A percentile compares a stretch with the other conserved stretches of the same genome.
Evolutionary conservation across 306 rosid species (phyloP).

Genomic region (Fragaria ananassa): DNA sequence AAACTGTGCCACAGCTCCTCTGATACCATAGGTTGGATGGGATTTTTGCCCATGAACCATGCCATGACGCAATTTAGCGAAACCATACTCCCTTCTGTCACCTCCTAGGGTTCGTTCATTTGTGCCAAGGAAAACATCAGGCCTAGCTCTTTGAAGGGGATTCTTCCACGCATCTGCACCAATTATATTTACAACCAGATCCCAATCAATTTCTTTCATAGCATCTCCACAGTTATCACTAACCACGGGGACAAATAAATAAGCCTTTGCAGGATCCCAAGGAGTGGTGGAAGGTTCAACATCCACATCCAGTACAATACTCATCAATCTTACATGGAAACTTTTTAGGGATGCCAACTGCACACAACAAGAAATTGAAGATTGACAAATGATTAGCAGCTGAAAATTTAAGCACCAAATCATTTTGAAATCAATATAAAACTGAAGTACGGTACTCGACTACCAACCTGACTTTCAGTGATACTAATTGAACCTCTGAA

Average conservation of each 20-base stretch:
- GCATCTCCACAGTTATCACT: constrained; percentile 76
- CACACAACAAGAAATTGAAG: constrained; percentile 28
- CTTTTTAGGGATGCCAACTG: constrained; percentile 93
- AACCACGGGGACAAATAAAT: constrained; percentile 91
- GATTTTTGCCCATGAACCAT: constrained; percentile 89
- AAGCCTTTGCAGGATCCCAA: constrained; percentile 98
- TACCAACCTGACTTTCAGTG: constrained; percentile 74
- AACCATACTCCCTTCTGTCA: constrained; percentile 96
- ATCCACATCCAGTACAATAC: constrained; percentile 99
- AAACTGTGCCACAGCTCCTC: constrained; percentile 98
- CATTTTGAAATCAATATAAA: constrained; percentile 11
- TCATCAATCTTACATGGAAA: constrained; percentile 97
- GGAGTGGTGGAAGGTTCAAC: constrained; percentile 99
- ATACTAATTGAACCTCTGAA: constrained; percentile 71
- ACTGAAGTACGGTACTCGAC: constrained; percentile 12
- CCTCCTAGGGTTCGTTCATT: constrained; percentile 98
- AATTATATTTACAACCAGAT: constrained; percentile 75
- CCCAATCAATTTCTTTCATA: constrained; percentile 83
- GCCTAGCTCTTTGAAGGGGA: constrained; percentile 99
- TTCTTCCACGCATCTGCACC: constrained; percentile 78
- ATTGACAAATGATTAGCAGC: constrained; percentile 28
- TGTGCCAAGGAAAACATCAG: constrained; percentile 99
- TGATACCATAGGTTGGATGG: constrained; percentile 97
- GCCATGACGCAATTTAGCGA: constrained; percentile 92
- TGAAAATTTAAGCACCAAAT: constrained; percentile 16